phyloP scores from a whole-genome alignment of 148 eudicot genomes.

The Persicaria maculosa region DNA sequence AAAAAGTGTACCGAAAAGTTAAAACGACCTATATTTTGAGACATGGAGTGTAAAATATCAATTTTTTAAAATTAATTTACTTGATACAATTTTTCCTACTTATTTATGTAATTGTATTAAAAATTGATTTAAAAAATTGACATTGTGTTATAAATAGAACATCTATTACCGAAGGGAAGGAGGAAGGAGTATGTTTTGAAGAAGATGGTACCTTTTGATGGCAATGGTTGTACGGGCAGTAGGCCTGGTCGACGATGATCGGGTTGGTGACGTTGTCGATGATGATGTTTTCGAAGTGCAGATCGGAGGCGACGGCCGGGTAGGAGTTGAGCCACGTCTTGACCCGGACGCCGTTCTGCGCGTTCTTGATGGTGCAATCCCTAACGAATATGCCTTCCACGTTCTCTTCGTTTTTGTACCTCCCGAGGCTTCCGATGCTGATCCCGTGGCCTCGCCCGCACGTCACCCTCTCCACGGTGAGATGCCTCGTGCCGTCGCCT shows the following conservation, averaged over 20 bases:
- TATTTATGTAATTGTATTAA: too few relatives aligned
- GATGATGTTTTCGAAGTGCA: conserved; percentile 45
- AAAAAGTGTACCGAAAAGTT: too few relatives aligned
- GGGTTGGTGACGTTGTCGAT: conserved; percentile 38
- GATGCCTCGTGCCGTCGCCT: conserved; percentile 42
- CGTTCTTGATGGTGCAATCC: conserved; percentile 39
- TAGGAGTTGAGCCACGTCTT: conserved; percentile 53
- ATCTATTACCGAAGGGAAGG: too few relatives aligned
- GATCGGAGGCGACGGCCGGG: conserved; percentile 16
- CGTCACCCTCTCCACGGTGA: conserved; percentile 27
- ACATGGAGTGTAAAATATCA: background rate
- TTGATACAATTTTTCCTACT: background rate
- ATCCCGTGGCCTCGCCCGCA: conserved; percentile 82
- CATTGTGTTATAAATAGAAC: too few relatives aligned
- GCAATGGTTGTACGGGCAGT: conserved; percentile 58
- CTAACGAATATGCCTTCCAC: conserved; percentile 13
- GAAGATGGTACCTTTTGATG: conserved; percentile 7
- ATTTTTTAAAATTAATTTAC: background rate
- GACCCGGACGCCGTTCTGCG: conserved; percentile 48
- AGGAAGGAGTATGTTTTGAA: background rate
- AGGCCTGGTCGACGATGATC: conserved; percentile 40
- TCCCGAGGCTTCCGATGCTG: conserved; percentile 58
- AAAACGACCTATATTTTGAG: background rate
- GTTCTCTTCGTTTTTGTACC: conserved; percentile 9
- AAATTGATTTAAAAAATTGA: too few relatives aligned